Conservation (phyloP, 371 early-diverging fungal genomes). For the Mortierella sp. region DNA sequence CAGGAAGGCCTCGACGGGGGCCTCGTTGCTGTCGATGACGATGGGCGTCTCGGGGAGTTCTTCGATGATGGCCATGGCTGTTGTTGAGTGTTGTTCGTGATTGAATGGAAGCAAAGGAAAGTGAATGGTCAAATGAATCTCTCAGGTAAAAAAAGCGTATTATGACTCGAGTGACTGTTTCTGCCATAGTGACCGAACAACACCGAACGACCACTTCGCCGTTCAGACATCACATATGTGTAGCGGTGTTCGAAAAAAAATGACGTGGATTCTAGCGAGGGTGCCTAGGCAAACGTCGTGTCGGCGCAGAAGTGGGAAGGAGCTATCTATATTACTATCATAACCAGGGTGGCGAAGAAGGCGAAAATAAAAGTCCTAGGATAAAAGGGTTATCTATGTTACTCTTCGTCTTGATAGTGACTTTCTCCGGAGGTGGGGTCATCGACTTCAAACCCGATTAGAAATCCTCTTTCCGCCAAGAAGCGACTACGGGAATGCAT, state of each 20-base stretch:
- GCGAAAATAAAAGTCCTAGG: too few species aligned
- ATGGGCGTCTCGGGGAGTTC: conserved; percentile 24
- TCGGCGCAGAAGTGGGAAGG: too few species aligned
- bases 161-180: neutral
- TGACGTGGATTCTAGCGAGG: too few species aligned
- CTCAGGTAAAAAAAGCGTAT: neutral
- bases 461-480: too few species aligned
- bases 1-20: conserved; percentile 60
- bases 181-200: neutral
- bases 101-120: neutral
- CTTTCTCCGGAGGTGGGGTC: too few species aligned
- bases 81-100: neutral
- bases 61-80: conserved; percentile 28
- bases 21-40: neutral
- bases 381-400: too few species aligned
- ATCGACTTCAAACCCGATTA: too few species aligned
- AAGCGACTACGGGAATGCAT: neutral
- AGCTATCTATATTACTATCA: too few species aligned
- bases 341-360: too few species aligned
- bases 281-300: too few species aligned
- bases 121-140: neutral
- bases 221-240: neutral
- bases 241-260: neutral
- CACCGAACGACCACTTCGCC: neutral
- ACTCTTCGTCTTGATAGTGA: too few species aligned